Evolutionary conservation across 23 red algal genomes (phyloP).

Genomic region (Gracilaria gracilis): DNA sequence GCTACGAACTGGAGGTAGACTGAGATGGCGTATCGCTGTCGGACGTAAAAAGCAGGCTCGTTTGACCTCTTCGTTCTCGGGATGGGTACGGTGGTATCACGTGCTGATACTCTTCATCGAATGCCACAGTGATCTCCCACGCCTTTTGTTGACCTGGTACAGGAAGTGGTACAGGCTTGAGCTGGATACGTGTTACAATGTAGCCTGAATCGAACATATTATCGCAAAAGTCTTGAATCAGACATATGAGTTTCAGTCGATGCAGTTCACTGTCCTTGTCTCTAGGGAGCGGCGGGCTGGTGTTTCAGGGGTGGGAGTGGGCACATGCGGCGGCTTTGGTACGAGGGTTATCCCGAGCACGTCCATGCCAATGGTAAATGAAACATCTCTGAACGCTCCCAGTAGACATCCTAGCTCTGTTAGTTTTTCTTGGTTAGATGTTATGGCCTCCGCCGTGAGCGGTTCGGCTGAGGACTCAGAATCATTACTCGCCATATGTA

Average conservation of each 20-base stretch:
- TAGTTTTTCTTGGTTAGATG: slow-evolving; percentile 8
- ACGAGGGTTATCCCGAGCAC: slow-evolving; percentile 36
- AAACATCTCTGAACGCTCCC: slow-evolving; percentile 52
- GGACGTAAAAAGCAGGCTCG: neutral
- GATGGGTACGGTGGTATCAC: slow-evolving; percentile 18
- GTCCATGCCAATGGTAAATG: slow-evolving; percentile 60
- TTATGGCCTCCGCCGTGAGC: slow-evolving; percentile 26
- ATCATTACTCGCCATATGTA: neutral
- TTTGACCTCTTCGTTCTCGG: neutral
- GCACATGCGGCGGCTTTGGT: slow-evolving; percentile 2
- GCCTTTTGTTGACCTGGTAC: neutral
- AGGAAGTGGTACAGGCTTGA: slow-evolving; percentile 20
- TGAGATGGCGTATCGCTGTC: neutral
- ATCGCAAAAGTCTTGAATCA: slow-evolving; percentile 50
- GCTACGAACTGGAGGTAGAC: neutral
- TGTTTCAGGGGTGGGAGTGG: neutral
- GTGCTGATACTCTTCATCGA: slow-evolving; percentile 31
- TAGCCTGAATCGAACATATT: slow-evolving; percentile 44
- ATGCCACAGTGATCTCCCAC: slow-evolving; percentile 31
- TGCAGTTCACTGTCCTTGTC: neutral
- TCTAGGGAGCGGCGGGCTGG: slow-evolving; percentile 20
- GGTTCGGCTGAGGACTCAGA: neutral
- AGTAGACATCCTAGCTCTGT: slow-evolving; percentile 57
- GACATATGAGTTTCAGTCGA: slow-evolving; percentile 29
- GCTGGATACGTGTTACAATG: slow-evolving; percentile 38